These are phyloP conservation scores for Monsonia emarginata DNA, from an alignment of 441 rosid genomes.

Conservation along the genomic window DNA sequence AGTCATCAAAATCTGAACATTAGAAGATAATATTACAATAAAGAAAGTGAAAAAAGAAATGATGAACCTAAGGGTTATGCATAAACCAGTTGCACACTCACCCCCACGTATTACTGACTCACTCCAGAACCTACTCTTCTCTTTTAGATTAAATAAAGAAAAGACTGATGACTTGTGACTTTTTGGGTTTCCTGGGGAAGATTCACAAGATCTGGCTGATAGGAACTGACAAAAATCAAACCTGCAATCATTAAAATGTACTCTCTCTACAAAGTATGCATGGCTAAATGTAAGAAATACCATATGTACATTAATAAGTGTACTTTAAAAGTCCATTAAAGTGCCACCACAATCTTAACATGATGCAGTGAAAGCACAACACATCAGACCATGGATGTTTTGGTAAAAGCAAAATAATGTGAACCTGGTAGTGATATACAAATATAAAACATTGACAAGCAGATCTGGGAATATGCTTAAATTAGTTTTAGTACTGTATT, in stretches of 20 bases:
- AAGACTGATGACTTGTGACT: constrained; percentile 51
- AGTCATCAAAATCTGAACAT: constrained; percentile 57
- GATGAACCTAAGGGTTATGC: neutral
- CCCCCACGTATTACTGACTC: constrained; percentile 71
- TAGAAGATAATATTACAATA: constrained; percentile 9
- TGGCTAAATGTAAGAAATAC: neutral
- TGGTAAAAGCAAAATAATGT: neutral
- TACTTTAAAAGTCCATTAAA: neutral
- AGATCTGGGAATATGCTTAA: neutral
- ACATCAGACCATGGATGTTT: neutral
- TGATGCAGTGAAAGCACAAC: neutral
- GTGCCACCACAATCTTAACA: neutral
- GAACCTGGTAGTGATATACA: neutral
- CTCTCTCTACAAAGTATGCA: neutral
- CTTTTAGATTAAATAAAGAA: constrained; percentile 80
- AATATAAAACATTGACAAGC: neutral
- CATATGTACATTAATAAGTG: neutral
- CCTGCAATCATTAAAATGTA: constrained; percentile 10
- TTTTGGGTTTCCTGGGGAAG: constrained; percentile 27
- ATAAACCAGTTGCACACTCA: constrained; percentile 12
- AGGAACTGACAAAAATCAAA: constrained; percentile 26
- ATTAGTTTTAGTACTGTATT: neutral
- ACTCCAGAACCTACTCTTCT: constrained; percentile 83
- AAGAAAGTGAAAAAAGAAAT: neutral
- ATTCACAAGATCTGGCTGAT: constrained; percentile 30